These are phyloP conservation scores for Pseudogymnoascus sp. DNA, from an alignment of 2,329 filamentous ascomycete species.

Conservation along the genomic window DNA sequence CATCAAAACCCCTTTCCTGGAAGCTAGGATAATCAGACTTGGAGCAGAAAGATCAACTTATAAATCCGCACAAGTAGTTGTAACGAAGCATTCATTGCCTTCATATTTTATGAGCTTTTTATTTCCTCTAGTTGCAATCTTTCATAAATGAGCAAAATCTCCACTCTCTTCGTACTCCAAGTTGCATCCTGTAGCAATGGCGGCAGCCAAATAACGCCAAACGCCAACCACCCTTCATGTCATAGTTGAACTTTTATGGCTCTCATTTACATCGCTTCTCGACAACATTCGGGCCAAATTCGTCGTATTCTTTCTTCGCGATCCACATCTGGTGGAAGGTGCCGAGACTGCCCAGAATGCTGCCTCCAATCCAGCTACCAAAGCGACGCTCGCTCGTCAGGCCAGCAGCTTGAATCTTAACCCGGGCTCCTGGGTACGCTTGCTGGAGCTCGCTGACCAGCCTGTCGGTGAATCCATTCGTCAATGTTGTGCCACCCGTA, in stretches of 20 bases:
- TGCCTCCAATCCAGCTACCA: conserved; percentile 92
- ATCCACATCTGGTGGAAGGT: conserved; percentile 99
- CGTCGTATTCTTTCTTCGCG: conserved; percentile 92
- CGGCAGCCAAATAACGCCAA: conserved; percentile 10
- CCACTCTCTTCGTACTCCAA: conserved; percentile 7
- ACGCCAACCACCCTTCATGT: conserved; percentile 1
- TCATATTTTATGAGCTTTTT: conserved; percentile 4
- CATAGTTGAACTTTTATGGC: not conserved
- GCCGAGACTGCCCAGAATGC: conserved; percentile 87
- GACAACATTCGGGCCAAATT: conserved; percentile 81
- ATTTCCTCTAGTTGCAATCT: conserved; percentile 9
- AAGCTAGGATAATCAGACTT: not conserved
- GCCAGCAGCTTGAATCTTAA: conserved; percentile 81
- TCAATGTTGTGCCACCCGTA: conserved; percentile 75
- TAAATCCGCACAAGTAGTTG: not conserved
- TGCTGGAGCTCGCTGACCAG: conserved; percentile 73
- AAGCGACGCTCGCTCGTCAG: conserved; percentile 84
- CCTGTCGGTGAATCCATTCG: conserved; percentile 87
- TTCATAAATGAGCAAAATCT: not conserved
- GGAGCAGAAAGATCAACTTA: not conserved
- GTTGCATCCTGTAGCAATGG: conserved; percentile 7
- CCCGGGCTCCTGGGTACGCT: conserved; percentile 76
- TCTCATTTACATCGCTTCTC: conserved; percentile 89
- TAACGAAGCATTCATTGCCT: not conserved
- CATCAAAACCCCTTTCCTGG: not conserved